These are phyloP conservation scores for Boletus pseudo-olivaceus DNA, from an alignment of 768 basidiomycete genomes.

Conservation along the genomic window DNA sequence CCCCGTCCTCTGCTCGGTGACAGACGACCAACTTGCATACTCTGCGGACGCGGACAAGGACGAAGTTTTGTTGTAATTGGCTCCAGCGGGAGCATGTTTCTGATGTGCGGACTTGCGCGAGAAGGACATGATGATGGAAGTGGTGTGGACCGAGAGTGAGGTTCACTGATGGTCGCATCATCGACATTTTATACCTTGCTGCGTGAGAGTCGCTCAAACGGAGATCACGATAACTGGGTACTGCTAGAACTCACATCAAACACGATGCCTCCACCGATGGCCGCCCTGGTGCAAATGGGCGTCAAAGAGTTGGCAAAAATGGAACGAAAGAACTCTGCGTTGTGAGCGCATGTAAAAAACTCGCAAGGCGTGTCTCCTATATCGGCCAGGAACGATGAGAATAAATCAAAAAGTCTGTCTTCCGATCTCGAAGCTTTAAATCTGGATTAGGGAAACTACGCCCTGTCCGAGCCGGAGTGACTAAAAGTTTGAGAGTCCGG, in stretches of 20 bases:
- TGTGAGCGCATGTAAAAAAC: constrained; percentile 1
- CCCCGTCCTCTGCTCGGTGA: no score
- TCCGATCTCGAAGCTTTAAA: no score
- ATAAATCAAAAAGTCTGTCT: no score
- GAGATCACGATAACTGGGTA: not conserved
- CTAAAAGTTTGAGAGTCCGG: no score
- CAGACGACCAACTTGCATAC: no score
- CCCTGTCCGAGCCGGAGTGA: no score
- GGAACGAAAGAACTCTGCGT: not conserved
- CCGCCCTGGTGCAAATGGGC: no score
- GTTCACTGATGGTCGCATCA: not conserved
- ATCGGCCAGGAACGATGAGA: not conserved
- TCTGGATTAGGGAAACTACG: no score
- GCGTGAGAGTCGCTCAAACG: no score
- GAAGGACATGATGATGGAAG: constrained; percentile 18
- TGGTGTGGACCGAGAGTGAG: not conserved
- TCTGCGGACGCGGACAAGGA: no score
- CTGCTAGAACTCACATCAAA: no score
- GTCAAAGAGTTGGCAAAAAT: not conserved
- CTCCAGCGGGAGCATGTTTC: not conserved
- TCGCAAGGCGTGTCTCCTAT: not conserved
- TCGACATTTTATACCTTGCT: constrained; percentile 15
- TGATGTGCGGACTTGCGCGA: constrained; percentile 8
- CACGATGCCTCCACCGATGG: not conserved
- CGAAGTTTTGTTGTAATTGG: no score